A percentile compares a stretch with the other conserved stretches of the same genome.
These are phyloP conservation scores for Colletotrichum aenigma DNA, from an alignment of 2,329 filamentous ascomycete species.

Conservation along the genomic window DNA sequence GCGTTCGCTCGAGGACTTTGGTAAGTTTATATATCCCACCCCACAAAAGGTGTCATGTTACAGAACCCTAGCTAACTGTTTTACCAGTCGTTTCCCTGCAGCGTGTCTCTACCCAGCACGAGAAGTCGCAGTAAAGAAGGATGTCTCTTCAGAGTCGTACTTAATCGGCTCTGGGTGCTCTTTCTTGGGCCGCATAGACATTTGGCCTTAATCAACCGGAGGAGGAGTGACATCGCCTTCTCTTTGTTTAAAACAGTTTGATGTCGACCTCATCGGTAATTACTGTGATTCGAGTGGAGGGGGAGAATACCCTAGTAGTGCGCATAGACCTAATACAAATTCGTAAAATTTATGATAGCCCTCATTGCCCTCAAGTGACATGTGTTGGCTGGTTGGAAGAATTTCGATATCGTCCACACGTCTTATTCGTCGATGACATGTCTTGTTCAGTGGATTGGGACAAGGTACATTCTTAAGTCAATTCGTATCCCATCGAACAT, in stretches of 20 bases:
- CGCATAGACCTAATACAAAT: constrained; percentile 21
- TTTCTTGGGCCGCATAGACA: constrained; percentile 8
- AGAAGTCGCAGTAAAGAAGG: constrained; percentile 73
- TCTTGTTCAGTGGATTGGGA: neutral
- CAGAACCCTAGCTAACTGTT: constrained; percentile 48
- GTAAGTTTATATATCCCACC: constrained; percentile 56
- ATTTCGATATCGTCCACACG: neutral
- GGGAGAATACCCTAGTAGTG: constrained; percentile 16
- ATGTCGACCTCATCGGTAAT: constrained; percentile 22
- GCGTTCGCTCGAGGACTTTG: constrained; percentile 84
- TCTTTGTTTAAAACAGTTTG: constrained; percentile 22
- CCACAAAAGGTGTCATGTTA: neutral
- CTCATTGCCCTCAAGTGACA: neutral
- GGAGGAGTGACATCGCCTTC: constrained; percentile 5
- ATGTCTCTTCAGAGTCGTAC: neutral
- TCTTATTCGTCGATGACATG: neutral
- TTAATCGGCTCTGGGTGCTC: neutral
- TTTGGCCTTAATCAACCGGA: constrained; percentile 17
- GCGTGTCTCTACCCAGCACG: constrained; percentile 89
- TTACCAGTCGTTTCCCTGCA: constrained; percentile 80
- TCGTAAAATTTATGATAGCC: constrained; percentile 7
- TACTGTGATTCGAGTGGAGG: constrained; percentile 11
- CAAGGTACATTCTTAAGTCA: neutral
- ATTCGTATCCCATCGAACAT: neutral
- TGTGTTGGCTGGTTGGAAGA: neutral